Evolutionary conservation across 2,329 filamentous ascomycete species (phyloP), one percentile per base, ranked within the genome.

Genomic region (Aplosporella prunicola): DNA sequence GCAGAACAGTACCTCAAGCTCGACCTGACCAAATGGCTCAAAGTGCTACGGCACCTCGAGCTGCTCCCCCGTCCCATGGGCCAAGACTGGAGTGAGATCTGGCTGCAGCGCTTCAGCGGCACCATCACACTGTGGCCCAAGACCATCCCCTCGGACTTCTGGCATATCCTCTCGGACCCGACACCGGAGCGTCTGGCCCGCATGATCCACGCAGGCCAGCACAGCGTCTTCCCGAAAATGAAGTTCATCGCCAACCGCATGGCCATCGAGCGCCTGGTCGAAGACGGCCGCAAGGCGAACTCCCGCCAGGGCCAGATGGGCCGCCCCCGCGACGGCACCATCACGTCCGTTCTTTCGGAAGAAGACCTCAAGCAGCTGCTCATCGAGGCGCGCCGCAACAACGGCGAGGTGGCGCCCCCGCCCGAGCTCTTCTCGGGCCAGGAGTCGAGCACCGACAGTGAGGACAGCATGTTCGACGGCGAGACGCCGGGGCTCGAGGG

Each of bases 81-180:
- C 3, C 89, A 96, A 59, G 91, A 98, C 57, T 98, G 91, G 91
- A 88, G 81, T 41, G 83, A 94, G 60, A 78, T 98, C 15, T 98
- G 89, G 84, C 72, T 98, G 32, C 91, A 98, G 58, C 78, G 87
- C 41, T 98, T 98, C 59, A 82, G 81, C 45, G 91, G 91, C 18
- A 96, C 86, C 8, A 82, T 96, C 45, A 98, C 91, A 9, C 88
- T 98, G 52, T 96, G 89, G 88, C 91, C 91, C 6, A 86, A 87
- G 57, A 80, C 78, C 9, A 66, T 78, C 3, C 64, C 76, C 2
- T 81, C 77, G 1, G 91, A 98, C 62, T 93, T 95, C 56, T 78
- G 72, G 55, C 76, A 84, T 49, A 93, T 98, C 43, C 71, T 98
- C 1, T 78, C 80, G 1, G 91, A 98, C 53, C 91, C 91, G 0